Evolutionary conservation across 2,329 filamentous ascomycete genomes (phyloP).

Genomic region (Colletotrichum echinochloae): DNA sequence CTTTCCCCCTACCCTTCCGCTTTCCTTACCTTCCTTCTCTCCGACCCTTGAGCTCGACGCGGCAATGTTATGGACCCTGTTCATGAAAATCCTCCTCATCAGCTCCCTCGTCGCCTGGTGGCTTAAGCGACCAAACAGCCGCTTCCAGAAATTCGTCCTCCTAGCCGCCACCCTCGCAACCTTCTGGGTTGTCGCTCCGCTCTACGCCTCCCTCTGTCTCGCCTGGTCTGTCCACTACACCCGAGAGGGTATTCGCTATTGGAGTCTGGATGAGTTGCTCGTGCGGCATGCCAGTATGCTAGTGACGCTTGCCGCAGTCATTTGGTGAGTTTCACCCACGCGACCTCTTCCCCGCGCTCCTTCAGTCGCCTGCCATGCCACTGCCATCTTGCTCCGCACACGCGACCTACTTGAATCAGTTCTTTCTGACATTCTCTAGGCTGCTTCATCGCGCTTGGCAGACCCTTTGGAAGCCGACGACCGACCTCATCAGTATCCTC

Average conservation of each 20-base stretch:
- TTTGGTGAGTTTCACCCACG: slow-evolving; percentile 59
- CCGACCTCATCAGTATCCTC: slow-evolving; percentile 89
- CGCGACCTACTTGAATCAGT: background rate
- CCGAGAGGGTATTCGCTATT: slow-evolving; percentile 41
- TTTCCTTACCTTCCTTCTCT: slow-evolving; percentile 11
- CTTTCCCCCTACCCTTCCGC: slow-evolving; percentile 26
- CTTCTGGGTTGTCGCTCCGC: slow-evolving; percentile 40
- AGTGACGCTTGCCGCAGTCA: slow-evolving; percentile 63
- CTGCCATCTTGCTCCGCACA: background rate
- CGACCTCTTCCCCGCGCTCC: slow-evolving; percentile 15
- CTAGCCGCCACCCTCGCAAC: slow-evolving; percentile 36
- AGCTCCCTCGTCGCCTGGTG: slow-evolving; percentile 43
- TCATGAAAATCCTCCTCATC: slow-evolving; percentile 41
- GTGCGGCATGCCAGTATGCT: slow-evolving; percentile 66
- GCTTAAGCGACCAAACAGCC: slow-evolving; percentile 39
- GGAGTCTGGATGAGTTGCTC: slow-evolving; percentile 61
- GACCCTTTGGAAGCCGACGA: slow-evolving; percentile 90
- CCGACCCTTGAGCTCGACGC: slow-evolving; percentile 35
- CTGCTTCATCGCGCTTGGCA: slow-evolving; percentile 87
- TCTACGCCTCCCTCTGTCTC: slow-evolving; percentile 34
- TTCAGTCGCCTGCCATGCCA: slow-evolving; percentile 19
- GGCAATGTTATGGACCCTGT: slow-evolving; percentile 43
- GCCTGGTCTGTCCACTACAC: slow-evolving; percentile 40
- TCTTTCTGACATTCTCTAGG: slow-evolving; percentile 60
- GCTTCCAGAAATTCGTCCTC: slow-evolving; percentile 38